These are phyloP conservation scores for Ustulina deusta DNA, from an alignment of 2,329 filamentous ascomycete genomes.

Conservation along the genomic window DNA sequence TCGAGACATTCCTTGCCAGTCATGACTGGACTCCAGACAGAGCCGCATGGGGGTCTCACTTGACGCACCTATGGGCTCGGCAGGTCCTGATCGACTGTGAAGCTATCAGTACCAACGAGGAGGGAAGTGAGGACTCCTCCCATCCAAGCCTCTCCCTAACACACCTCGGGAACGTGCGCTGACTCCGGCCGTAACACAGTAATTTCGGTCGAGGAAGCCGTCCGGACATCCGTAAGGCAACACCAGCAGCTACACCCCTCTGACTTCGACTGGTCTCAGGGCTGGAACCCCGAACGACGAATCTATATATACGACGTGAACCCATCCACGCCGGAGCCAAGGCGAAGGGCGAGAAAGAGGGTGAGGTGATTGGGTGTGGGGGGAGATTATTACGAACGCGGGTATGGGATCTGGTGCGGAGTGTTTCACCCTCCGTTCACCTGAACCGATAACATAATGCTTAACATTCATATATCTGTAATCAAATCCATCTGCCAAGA, in stretches of 20 bases:
- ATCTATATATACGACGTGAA: not conserved
- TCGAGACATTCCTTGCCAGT: not conserved
- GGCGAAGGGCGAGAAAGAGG: not conserved
- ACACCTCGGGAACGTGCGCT: not conserved
- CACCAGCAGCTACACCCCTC: not conserved
- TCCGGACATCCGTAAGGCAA: not conserved
- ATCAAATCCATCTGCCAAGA: not conserved
- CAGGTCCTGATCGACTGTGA: not conserved
- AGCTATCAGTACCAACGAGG: not conserved
- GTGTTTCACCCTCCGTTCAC: not conserved
- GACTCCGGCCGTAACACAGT: not conserved
- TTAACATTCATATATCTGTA: not conserved
- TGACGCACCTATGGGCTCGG: slow-evolving; percentile 3
- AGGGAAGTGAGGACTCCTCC: not conserved
- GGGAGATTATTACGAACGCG: not conserved
- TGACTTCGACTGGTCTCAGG: not conserved
- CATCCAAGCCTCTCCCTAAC: not conserved
- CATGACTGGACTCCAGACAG: not conserved
- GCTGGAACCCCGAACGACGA: not conserved
- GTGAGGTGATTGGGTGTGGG: not conserved
- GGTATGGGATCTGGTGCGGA: not conserved
- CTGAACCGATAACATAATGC: not conserved
- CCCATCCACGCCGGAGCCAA: not conserved
- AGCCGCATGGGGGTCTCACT: not conserved
- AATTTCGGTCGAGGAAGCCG: not conserved